These are phyloP conservation scores for Monotropa hypopitys DNA, from an alignment of 179 eudicot genomes.

Conservation along the genomic window DNA sequence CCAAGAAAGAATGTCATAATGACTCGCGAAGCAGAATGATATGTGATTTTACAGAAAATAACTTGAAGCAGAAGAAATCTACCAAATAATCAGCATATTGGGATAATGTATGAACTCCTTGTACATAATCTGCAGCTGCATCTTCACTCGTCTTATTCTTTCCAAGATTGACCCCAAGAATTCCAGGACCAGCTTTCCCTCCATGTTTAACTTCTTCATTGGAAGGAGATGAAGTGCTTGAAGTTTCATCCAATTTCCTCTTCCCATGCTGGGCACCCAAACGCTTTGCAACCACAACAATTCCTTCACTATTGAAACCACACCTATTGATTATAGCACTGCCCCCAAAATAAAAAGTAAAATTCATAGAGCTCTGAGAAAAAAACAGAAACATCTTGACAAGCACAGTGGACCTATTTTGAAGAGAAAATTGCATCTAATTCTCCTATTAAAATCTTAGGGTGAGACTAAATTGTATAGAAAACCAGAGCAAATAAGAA, in stretches of 20 bases:
- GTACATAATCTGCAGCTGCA: constrained; percentile 94
- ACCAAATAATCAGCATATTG: constrained; percentile 99
- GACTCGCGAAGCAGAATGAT: background rate
- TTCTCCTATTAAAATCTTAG: background rate
- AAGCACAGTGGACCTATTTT: background rate
- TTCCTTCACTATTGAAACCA: constrained; percentile 97
- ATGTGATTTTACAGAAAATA: background rate
- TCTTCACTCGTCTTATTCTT: constrained; percentile 94
- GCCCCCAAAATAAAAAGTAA: constrained; percentile 16
- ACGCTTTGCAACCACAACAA: constrained; percentile 87
- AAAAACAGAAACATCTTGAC: constrained; percentile 7
- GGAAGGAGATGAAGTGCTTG: constrained; percentile 49
- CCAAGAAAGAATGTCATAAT: background rate
- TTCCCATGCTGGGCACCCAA: constrained; percentile 98
- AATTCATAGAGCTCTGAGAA: background rate
- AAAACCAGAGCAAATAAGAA: background rate
- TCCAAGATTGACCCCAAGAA: constrained; percentile 96
- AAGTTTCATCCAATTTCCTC: constrained; percentile 80
- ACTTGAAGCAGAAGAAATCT: constrained; percentile 8
- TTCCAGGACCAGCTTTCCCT: constrained; percentile 99
- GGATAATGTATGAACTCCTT: constrained; percentile 95
- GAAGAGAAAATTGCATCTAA: background rate
- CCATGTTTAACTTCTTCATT: constrained; percentile 71
- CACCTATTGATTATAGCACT: constrained; percentile 94
- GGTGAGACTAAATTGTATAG: background rate